A percentile compares a stretch with the other conserved stretches of the same genome.
phyloP scores from a whole-genome alignment of 192 early-diverging fungal species.

The Podila horticola region DNA sequence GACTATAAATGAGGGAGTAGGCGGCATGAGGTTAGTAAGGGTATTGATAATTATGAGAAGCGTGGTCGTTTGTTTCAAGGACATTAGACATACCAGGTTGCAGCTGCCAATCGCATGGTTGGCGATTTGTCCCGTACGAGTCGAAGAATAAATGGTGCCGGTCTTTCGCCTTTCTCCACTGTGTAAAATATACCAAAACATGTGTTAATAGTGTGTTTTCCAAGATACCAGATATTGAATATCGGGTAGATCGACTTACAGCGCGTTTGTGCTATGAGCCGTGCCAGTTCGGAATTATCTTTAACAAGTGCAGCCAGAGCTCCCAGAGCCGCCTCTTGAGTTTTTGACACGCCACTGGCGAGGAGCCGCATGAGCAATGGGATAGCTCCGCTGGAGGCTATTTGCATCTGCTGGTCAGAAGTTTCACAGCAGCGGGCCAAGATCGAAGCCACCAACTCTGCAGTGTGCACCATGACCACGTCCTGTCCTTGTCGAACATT shows the following conservation, averaged over 20 bases:
- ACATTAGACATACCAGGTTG: constrained; percentile 63
- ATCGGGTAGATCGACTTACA: constrained; percentile 21
- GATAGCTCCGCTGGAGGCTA: constrained; percentile 66
- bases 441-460: constrained; percentile 73
- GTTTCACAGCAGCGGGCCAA: constrained; percentile 70
- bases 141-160: constrained; percentile 67
- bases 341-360: constrained; percentile 63
- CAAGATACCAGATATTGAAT: not conserved
- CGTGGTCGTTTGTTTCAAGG: not conserved
- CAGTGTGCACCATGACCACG: constrained; percentile 54
- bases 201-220: not conserved
- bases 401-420: constrained; percentile 66
- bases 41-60: not conserved
- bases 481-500: constrained; percentile 45
- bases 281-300: constrained; percentile 65
- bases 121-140: constrained; percentile 73
- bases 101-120: constrained; percentile 74
- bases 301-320: constrained; percentile 75
- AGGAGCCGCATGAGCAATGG: constrained; percentile 67
- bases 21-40: no score
- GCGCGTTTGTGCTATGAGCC: constrained; percentile 60
- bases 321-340: constrained; percentile 84
- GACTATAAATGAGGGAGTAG: constrained; percentile 32
- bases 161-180: constrained; percentile 54
- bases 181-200: constrained; percentile 1